Evolutionary conservation across 1,139 yeast genomes (phyloP).

Genomic region (Pneumocystis wakefieldiae): DNA sequence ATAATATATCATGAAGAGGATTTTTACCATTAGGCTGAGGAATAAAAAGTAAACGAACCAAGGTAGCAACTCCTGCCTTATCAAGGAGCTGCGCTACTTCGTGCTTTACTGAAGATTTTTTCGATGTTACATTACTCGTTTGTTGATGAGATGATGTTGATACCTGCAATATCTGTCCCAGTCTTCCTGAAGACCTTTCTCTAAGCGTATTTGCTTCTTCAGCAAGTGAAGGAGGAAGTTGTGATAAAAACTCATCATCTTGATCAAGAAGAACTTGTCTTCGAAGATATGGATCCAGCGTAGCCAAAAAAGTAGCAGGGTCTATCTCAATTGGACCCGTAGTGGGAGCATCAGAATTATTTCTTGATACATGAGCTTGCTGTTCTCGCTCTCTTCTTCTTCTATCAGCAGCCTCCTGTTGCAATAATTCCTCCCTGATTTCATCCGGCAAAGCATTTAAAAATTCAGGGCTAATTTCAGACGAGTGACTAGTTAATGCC

Average conservation of each 20-base stretch:
- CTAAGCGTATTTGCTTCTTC: slow-evolving; percentile 24
- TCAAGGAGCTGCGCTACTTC: slow-evolving; percentile 41
- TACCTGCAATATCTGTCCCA: not conserved
- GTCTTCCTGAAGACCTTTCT: slow-evolving; percentile 4
- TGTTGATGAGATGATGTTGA: not conserved
- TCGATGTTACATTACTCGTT: not conserved
- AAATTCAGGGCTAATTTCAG: slow-evolving; percentile 66
- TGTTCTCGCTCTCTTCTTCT: slow-evolving; percentile 9
- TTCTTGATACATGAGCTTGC: slow-evolving; percentile 5
- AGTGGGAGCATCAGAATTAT: not conserved
- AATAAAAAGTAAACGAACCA: slow-evolving; percentile 55
- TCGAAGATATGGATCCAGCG: slow-evolving; percentile 25
- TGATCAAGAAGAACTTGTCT: slow-evolving; percentile 25
- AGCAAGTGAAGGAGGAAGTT: slow-evolving; percentile 23
- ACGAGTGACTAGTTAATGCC: slow-evolving; percentile 26
- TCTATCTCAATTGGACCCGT: slow-evolving; percentile 19
- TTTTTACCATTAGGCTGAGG: slow-evolving; percentile 60
- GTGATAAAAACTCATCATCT: slow-evolving; percentile 22
- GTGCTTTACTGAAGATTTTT: slow-evolving; percentile 2
- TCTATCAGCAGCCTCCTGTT: slow-evolving; percentile 39
- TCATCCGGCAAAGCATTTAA: slow-evolving; percentile 66
- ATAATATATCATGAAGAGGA: slow-evolving; percentile 49
- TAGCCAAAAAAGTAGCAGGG: slow-evolving; percentile 22
- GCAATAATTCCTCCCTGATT: slow-evolving; percentile 57
- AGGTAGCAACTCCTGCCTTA: slow-evolving; percentile 57